Conservation (phyloP, 768 basidiomycete genomes). For the Amanita molliuscula region DNA sequence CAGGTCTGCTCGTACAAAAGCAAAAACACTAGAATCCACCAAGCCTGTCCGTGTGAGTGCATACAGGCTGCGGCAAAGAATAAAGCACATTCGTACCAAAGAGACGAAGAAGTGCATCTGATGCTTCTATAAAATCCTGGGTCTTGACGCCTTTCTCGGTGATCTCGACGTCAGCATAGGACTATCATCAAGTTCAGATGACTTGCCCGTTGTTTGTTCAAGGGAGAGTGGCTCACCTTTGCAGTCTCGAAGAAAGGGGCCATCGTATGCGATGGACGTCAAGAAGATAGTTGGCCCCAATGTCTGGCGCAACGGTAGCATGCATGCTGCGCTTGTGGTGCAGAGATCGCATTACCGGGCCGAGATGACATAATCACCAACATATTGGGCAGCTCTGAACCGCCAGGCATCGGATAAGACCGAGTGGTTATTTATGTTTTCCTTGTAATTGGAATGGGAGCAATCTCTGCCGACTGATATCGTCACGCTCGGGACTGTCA, state of each 20-base stretch:
- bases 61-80: conserved; percentile 4
- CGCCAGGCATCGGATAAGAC: no score
- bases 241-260: not conserved
- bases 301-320: no score
- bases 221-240: not conserved
- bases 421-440: no score
- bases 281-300: not conserved
- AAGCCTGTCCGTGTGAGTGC: conserved; percentile 39
- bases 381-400: no score
- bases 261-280: not conserved
- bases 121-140: conserved; percentile 70
- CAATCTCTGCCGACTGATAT: no score
- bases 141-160: conserved; percentile 76
- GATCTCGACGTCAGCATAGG: conserved; percentile 76
- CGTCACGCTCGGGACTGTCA: no score
- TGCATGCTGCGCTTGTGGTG: no score
- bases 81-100: conserved; percentile 39
- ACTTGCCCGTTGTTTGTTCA: not conserved
- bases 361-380: no score
- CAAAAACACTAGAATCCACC: conserved; percentile 58
- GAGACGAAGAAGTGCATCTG: conserved; percentile 72
- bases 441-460: no score
- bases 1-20: conserved; percentile 65
- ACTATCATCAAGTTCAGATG: conserved; percentile 27
- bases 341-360: no score